Percentiles rank a stretch among this genome's conserved stretches.
These are phyloP conservation scores for Russula foetens DNA, from an alignment of 768 basidiomycete species.

Conservation along the genomic window DNA sequence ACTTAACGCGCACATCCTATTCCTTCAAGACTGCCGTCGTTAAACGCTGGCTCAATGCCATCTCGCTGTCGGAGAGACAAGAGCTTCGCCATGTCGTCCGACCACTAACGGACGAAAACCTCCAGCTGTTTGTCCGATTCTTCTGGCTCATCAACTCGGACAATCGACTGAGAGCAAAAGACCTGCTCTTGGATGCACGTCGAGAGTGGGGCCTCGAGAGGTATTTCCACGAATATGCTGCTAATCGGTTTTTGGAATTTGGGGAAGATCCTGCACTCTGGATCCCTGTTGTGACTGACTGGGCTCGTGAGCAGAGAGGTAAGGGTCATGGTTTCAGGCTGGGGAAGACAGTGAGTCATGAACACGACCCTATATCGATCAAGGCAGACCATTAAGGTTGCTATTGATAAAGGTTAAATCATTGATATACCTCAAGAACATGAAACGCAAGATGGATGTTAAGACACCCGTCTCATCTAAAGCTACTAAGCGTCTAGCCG, in stretches of 20 bases:
- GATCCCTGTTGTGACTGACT: background rate
- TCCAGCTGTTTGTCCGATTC: constrained; percentile 23
- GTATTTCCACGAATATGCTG: background rate
- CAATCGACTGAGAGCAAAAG: background rate
- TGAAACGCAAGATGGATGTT: background rate
- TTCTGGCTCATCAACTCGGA: constrained; percentile 21
- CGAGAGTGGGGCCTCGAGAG: constrained; percentile 6
- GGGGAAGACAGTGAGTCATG: background rate
- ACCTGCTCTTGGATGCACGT: constrained; percentile 5
- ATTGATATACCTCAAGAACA: background rate
- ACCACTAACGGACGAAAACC: background rate
- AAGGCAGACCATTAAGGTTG: background rate
- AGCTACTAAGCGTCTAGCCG: background rate
- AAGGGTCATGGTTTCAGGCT: too few relatives aligned
- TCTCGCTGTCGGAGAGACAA: constrained; percentile 2
- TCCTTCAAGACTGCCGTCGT: background rate
- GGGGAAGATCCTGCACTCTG: background rate
- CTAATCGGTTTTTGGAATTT: background rate
- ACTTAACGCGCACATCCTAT: background rate
- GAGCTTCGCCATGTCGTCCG: background rate
- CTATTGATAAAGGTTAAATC: background rate
- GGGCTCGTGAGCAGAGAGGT: background rate
- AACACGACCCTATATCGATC: background rate
- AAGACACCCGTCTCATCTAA: background rate
- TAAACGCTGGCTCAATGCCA: constrained; percentile 4